These are phyloP conservation scores for Xerocomellus dryophilus DNA, from an alignment of 768 basidiomycete species.

Conservation along the genomic window DNA sequence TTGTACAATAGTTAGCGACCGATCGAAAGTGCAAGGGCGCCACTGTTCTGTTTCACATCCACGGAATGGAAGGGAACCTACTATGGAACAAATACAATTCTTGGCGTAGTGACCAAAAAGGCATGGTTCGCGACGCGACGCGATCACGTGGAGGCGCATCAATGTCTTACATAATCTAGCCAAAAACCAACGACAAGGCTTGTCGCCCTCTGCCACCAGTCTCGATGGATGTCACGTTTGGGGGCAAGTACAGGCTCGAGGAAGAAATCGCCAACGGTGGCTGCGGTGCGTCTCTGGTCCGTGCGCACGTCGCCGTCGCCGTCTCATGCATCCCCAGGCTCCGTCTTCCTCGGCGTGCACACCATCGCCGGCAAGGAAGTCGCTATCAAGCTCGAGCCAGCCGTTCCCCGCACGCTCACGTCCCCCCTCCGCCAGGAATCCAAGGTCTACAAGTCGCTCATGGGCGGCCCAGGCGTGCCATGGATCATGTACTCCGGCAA, in stretches of 20 bases:
- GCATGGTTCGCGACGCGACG: slow-evolving; percentile 20
- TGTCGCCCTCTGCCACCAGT: slow-evolving; percentile 15
- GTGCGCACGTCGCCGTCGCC: slow-evolving; percentile 4
- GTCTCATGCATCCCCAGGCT: slow-evolving; percentile 43
- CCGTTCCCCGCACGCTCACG: slow-evolving; percentile 38
- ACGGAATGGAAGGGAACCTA: neutral
- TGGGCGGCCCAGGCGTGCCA: slow-evolving; percentile 85
- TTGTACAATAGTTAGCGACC: neutral
- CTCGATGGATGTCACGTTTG: slow-evolving; percentile 48
- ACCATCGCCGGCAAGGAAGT: slow-evolving; percentile 81
- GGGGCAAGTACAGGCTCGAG: slow-evolving; percentile 74
- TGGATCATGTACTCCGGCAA: slow-evolving; percentile 92
- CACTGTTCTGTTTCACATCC: neutral
- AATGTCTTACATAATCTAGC: slow-evolving; percentile 24
- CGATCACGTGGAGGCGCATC: slow-evolving; percentile 27
- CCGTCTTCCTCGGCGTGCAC: slow-evolving; percentile 76
- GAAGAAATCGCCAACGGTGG: slow-evolving; percentile 81
- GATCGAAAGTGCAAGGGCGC: neutral
- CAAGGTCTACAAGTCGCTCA: slow-evolving; percentile 88
- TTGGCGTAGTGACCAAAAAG: too few relatives aligned
- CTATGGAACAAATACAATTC: too few relatives aligned
- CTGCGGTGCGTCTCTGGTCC: slow-evolving; percentile 67
- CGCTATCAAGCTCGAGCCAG: slow-evolving; percentile 80
- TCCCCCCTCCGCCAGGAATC: slow-evolving; percentile 85
- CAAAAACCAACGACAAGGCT: slow-evolving; percentile 9